These are phyloP conservation scores for Primulina eburnea DNA, from an alignment of 257 asterid species.

Conservation along the genomic window DNA sequence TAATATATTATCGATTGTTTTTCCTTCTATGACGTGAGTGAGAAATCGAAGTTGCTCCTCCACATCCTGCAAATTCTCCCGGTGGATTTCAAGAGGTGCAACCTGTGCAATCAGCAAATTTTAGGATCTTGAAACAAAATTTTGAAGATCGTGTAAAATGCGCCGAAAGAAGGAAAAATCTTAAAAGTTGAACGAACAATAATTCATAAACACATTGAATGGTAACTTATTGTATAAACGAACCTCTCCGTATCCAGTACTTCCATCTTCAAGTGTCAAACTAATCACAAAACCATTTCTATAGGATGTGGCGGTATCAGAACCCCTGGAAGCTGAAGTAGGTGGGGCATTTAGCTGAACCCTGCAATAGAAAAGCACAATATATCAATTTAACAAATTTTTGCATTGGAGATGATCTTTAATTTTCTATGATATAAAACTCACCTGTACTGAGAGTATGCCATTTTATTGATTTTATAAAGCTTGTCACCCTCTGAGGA, in stretches of 20 bases:
- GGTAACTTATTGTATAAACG: slow-evolving; percentile 1
- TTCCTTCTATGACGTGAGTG: slow-evolving; percentile 64
- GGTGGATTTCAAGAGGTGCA: slow-evolving; percentile 90
- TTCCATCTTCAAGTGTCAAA: slow-evolving; percentile 76
- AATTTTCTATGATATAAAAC: slow-evolving; percentile 25
- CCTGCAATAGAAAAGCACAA: slow-evolving; percentile 40
- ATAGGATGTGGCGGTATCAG: slow-evolving; percentile 35
- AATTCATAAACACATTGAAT: slow-evolving; percentile 3
- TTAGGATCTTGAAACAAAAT: slow-evolving; percentile 7
- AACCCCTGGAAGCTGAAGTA: slow-evolving; percentile 58
- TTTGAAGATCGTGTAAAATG: neutral
- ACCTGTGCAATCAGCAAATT: slow-evolving; percentile 49
- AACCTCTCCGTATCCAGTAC: slow-evolving; percentile 91
- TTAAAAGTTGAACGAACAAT: neutral
- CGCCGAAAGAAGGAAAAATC: neutral
- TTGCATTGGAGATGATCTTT: slow-evolving; percentile 5
- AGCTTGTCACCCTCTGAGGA: slow-evolving; percentile 29
- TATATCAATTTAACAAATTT: neutral
- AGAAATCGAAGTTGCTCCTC: slow-evolving; percentile 91
- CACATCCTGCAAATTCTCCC: slow-evolving; percentile 68
- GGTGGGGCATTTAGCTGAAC: slow-evolving; percentile 86
- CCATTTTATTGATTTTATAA: slow-evolving; percentile 61
- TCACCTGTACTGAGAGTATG: slow-evolving; percentile 71
- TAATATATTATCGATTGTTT: slow-evolving; percentile 44
- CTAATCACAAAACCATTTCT: slow-evolving; percentile 85